Evolutionary conservation across 2,329 filamentous ascomycete species (phyloP).

Genomic region (Colletotrichum sp.): DNA sequence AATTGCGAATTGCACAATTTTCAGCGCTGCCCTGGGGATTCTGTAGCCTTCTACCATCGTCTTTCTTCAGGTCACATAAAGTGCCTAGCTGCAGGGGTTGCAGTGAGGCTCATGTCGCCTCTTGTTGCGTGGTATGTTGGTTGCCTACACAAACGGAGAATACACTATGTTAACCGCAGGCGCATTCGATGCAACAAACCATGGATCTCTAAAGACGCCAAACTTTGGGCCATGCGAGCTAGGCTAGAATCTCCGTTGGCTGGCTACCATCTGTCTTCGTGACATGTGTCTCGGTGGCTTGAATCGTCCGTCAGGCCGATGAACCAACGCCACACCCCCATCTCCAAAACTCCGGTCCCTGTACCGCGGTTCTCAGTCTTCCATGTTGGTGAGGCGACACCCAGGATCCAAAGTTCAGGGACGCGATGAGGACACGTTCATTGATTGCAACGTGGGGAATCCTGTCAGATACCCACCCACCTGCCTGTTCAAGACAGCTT

Average conservation of each 20-base stretch:
- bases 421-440: constrained; percentile 17
- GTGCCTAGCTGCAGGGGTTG: not conserved
- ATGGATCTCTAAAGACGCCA: not conserved
- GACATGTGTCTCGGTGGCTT: not conserved
- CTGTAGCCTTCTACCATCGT: not conserved
- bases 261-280: not conserved
- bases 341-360: not conserved
- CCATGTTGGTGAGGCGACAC: not conserved
- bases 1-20: constrained; percentile 10
- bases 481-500: constrained; percentile 15
- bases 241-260: not conserved
- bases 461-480: constrained; percentile 7
- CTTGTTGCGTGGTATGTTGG: not conserved
- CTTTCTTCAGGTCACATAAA: not conserved
- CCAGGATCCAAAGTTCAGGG: not conserved
- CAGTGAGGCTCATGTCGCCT: not conserved
- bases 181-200: not conserved
- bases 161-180: not conserved
- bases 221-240: not conserved
- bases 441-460: constrained; percentile 6
- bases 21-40: not conserved
- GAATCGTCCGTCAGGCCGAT: not conserved
- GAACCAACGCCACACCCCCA: not conserved
- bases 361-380: not conserved
- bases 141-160: not conserved